phyloP scores from a whole-genome alignment of 345 rosid species.

The Citrus inodora region DNA sequence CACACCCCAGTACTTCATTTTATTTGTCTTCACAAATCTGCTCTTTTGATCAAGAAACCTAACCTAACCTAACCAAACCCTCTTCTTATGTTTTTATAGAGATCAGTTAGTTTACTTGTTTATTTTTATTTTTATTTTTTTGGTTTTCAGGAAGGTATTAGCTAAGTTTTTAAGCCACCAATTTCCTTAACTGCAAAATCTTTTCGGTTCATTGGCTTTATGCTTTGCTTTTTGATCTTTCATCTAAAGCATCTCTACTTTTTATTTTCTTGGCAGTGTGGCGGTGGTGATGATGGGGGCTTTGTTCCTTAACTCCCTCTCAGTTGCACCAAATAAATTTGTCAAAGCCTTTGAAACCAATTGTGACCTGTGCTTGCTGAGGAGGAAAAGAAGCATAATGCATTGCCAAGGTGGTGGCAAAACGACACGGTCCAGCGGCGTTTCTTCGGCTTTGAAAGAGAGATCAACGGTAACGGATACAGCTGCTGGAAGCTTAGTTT shows the following conservation, averaged over 20 bases:
- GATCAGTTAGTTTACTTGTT: conserved; percentile 50
- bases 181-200: conserved; percentile 38
- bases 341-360: conserved; percentile 12
- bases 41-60: conserved; percentile 42
- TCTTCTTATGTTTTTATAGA: conserved; percentile 36
- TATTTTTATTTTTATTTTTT: neutral
- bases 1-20: neutral
- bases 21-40: conserved; percentile 6
- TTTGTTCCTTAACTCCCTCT: conserved; percentile 56
- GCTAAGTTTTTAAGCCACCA: conserved; percentile 41
- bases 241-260: conserved; percentile 21
- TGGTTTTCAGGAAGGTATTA: conserved; percentile 25
- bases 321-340: conserved; percentile 31
- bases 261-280: conserved; percentile 29
- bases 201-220: conserved; percentile 19
- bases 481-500: conserved; percentile 43
- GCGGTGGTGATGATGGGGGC: conserved; percentile 54
- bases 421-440: conserved; percentile 29
- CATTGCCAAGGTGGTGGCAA: conserved; percentile 59
- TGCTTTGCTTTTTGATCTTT: conserved; percentile 19
- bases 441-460: conserved; percentile 52
- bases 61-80: conserved; percentile 36
- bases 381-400: conserved; percentile 29
- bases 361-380: conserved; percentile 22
- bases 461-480: conserved; percentile 26